Evolutionary conservation across 2,329 filamentous ascomycete species (phyloP), one percentile per base, ranked within the genome.

Genomic region (Beauveria australis): DNA sequence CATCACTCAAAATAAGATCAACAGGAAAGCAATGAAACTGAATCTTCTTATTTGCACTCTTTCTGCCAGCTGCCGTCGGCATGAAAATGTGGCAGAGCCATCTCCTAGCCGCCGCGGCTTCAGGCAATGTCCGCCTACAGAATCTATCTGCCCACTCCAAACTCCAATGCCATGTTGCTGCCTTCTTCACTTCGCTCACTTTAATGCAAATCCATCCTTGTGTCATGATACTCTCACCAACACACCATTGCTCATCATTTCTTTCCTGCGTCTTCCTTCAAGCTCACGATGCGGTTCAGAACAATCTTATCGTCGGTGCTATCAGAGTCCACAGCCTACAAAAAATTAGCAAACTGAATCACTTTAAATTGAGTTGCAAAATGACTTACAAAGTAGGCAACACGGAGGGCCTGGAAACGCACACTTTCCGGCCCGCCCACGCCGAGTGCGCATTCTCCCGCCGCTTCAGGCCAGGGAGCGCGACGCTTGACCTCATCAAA

Each of bases 391-490:
- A 94, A 94, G 72, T 95, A 96, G 10, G 88, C 93, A 49, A 93
- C 89, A 28, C 93, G 83, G 81, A 96, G 86, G 2, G 86, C 93
- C 79, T 97, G 93, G 81, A 97, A 97, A 53, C 93, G 81, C 7
- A 97, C 88, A 59, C 81, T 88, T 75, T 91, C 89, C 26, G 84
- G 83, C 1, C 87, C 88, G 12, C 79, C 79, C 66, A 81, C 82
- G 12, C 81, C 82, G 61, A 81, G 76, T 65, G 84, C 81, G 63
- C 77, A 82, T 72, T 92, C 89, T 12, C 89, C 89, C 6, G 85
- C 88, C 49, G 87, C 84, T 72, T 89, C 87, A 2, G 91, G 91
- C 91, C 91, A 95, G 6, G 91, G 91, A 4, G 89, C 91, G 30
- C 86, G 78, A 48, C 77, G 75, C 66, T 78, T 82, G 33, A 97